Percentiles rank a stretch among this genome's conserved stretches.
Conservation (phyloP, 208 protist genomes). For the Jaenimonas drosophilae region DNA sequence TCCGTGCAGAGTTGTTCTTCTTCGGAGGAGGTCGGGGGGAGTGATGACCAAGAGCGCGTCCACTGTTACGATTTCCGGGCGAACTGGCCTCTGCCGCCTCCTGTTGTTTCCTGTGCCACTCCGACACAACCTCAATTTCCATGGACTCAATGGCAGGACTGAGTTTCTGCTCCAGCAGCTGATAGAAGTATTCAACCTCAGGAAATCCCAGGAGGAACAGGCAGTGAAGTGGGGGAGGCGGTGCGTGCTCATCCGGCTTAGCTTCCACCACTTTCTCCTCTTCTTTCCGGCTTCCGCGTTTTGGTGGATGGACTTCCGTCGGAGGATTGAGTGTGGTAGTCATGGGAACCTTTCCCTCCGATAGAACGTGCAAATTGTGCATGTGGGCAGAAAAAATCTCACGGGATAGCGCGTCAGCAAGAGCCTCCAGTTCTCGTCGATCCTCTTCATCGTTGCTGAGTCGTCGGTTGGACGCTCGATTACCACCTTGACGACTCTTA, state of each 20-base stretch:
- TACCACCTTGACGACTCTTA: neutral
- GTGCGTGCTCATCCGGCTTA: neutral
- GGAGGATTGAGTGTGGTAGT: neutral
- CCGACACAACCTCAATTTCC: conserved; percentile 33
- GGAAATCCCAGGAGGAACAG: conserved; percentile 65
- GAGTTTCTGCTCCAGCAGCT: conserved; percentile 32
- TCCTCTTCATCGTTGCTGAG: conserved; percentile 24
- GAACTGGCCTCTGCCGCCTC: neutral
- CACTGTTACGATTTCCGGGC: neutral
- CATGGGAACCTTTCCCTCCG: conserved; percentile 7
- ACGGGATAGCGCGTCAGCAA: conserved; percentile 31
- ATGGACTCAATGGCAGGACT: conserved; percentile 18
- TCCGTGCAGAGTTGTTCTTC: neutral
- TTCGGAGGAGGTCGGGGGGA: neutral
- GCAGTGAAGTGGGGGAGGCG: neutral
- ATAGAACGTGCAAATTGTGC: conserved; percentile 45
- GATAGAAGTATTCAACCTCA: conserved; percentile 42
- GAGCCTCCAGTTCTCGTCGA: conserved; percentile 32
- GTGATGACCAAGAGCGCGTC: neutral
- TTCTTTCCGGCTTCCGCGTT: neutral
- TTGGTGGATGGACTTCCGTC: neutral
- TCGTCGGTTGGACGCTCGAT: conserved; percentile 3
- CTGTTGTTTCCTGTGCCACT: conserved; percentile 19
- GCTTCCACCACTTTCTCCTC: conserved; percentile 1
- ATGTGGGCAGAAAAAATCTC: conserved; percentile 53